phyloP scores from a whole-genome alignment of 768 basidiomycete genomes.

The Tulasnella sp. region DNA sequence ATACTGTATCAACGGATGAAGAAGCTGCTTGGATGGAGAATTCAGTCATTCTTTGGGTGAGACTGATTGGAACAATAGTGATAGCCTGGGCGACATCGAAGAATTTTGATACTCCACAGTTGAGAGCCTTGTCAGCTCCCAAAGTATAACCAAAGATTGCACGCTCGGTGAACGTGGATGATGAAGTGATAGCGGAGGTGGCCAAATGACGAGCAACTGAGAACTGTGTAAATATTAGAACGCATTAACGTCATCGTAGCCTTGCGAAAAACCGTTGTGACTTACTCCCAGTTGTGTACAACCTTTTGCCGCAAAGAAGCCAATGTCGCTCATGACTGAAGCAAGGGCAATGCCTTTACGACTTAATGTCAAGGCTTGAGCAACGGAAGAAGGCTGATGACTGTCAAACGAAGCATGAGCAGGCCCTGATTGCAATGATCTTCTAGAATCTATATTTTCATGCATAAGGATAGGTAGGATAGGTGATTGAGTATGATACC shows the following conservation, averaged over 20 bases:
- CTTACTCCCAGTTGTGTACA: conserved; percentile 59
- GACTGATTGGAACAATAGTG: conserved; percentile 58
- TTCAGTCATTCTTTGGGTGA: conserved; percentile 64
- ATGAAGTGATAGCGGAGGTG: conserved; percentile 42
- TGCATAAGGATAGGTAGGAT: not conserved
- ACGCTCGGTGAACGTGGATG: conserved; percentile 48
- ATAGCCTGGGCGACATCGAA: conserved; percentile 56
- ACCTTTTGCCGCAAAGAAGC: conserved; percentile 53
- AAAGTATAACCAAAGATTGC: conserved; percentile 50
- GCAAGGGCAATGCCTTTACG: conserved; percentile 47
- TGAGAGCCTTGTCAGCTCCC: conserved; percentile 45
- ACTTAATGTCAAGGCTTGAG: conserved; percentile 7
- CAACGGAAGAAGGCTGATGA: too few relatives aligned
- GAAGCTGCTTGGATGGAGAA: conserved; percentile 63
- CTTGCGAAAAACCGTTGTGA: conserved; percentile 14
- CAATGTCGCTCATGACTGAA: conserved; percentile 45
- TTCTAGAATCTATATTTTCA: not conserved
- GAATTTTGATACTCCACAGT: conserved; percentile 45
- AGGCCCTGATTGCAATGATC: too few relatives aligned
- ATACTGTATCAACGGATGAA: conserved; percentile 64
- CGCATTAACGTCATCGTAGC: conserved; percentile 8
- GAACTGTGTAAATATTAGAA: conserved; percentile 37
- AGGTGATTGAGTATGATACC: not conserved
- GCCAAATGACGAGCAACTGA: conserved; percentile 50
- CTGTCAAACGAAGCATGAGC: too few relatives aligned